A percentile compares a stretch with the other conserved stretches of the same genome.
Conservation (phyloP, 805 yeast species). For the Barnettozyma vustinii region DNA sequence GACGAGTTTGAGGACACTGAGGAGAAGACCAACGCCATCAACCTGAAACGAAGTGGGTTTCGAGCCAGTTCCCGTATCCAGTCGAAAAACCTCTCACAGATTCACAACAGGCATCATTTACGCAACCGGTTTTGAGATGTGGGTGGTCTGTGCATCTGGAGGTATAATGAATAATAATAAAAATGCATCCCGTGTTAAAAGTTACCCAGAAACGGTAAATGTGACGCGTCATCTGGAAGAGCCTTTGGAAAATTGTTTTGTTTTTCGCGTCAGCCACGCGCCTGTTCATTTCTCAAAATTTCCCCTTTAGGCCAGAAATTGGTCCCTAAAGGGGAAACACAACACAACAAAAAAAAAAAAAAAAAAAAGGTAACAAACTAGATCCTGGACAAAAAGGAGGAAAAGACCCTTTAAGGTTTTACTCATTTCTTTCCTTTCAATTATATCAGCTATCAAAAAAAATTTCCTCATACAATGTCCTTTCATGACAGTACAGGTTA, state of each 20-base stretch:
- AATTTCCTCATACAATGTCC: background rate
- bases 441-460: background rate
- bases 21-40: constrained; percentile 19
- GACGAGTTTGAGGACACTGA: constrained; percentile 16
- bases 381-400: background rate
- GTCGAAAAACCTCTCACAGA: constrained; percentile 20
- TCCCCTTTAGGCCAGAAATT: background rate
- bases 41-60: constrained; percentile 13
- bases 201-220: background rate
- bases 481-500: background rate
- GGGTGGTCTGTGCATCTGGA: background rate
- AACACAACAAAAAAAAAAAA: background rate
- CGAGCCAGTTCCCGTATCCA: constrained; percentile 20
- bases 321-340: background rate
- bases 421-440: background rate
- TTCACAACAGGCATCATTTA: constrained; percentile 20
- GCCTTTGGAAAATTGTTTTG: background rate
- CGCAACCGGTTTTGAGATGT: constrained; percentile 9
- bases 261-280: background rate
- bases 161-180: background rate
- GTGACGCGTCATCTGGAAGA: background rate
- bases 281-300: background rate
- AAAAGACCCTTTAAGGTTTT: background rate
- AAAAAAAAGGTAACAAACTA: background rate
- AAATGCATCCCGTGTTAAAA: background rate